Percentiles rank a stretch among this genome's conserved stretches.
These are phyloP conservation scores for Suillus paluster DNA, from an alignment of 768 basidiomycete genomes.

Conservation along the genomic window DNA sequence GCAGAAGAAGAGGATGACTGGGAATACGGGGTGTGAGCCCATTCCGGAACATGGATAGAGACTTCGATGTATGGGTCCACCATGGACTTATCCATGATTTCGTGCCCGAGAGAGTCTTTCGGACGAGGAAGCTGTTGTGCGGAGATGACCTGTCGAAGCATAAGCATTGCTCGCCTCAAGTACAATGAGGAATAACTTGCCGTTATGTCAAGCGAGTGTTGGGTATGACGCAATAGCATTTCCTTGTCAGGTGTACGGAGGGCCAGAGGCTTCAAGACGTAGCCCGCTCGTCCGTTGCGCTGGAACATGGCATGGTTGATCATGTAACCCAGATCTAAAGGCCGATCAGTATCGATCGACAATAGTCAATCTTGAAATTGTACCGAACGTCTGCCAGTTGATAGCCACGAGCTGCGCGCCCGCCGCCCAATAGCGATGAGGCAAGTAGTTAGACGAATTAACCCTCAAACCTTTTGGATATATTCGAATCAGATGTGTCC, in stretches of 20 bases:
- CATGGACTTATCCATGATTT: slow-evolving; percentile 59
- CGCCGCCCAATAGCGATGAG: slow-evolving; percentile 87
- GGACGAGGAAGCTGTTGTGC: slow-evolving; percentile 88
- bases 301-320: slow-evolving; percentile 98
- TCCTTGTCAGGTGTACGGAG: slow-evolving; percentile 71
- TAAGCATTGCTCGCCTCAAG: slow-evolving; percentile 3
- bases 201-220: slow-evolving; percentile 66
- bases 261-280: slow-evolving; percentile 85
- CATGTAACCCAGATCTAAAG: slow-evolving; percentile 81
- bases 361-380: slow-evolving; percentile 23
- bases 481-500: slow-evolving; percentile 78
- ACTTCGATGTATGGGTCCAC: slow-evolving; percentile 84
- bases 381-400: slow-evolving; percentile 98
- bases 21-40: slow-evolving; percentile 44
- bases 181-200: slow-evolving; percentile 40
- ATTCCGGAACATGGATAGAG: slow-evolving; percentile 76
- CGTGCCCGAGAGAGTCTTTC: slow-evolving; percentile 63
- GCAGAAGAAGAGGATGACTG: slow-evolving; percentile 17
- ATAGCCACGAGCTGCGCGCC: slow-evolving; percentile 91
- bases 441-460: slow-evolving; percentile 85
- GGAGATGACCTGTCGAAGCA: slow-evolving; percentile 62
- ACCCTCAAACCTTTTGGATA: slow-evolving; percentile 88
- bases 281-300: slow-evolving; percentile 85
- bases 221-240: slow-evolving; percentile 53
- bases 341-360: not conserved